Evolutionary conservation across 345 rosid species (phyloP).

Genomic region (Eucalyptus marginata): DNA sequence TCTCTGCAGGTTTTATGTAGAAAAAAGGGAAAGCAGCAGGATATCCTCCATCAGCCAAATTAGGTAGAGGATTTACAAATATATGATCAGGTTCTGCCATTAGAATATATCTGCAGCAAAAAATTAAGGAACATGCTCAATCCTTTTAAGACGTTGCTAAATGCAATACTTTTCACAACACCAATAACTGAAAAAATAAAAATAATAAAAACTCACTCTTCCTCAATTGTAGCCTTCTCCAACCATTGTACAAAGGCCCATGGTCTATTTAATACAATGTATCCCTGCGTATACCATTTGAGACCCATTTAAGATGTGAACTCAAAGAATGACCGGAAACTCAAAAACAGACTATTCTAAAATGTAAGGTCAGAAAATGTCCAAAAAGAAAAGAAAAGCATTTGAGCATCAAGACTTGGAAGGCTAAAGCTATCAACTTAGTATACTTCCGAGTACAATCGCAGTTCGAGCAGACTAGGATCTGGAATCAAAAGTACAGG

Average conservation of each 20-base stretch:
- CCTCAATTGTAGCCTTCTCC: conserved; percentile 78
- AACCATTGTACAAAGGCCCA: conserved; percentile 99
- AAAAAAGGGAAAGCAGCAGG: conserved; percentile 91
- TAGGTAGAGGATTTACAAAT: conserved; percentile 73
- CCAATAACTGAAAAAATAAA: background rate
- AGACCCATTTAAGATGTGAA: background rate
- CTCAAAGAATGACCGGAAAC: background rate
- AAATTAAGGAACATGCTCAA: background rate
- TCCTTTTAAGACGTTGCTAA: background rate
- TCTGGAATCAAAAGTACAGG: background rate
- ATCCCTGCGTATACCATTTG: conserved; percentile 44
- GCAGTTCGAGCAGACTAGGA: background rate
- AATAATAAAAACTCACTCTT: conserved; percentile 53
- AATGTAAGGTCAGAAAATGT: background rate
- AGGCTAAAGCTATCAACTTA: background rate
- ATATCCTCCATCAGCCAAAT: conserved; percentile 49
- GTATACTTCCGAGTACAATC: background rate
- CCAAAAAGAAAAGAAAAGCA: background rate
- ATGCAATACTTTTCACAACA: background rate
- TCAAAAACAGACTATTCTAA: background rate
- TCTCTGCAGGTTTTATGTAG: conserved; percentile 50
- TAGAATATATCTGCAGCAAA: conserved; percentile 54
- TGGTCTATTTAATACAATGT: conserved; percentile 91
- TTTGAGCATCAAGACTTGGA: background rate
- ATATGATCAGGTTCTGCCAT: conserved; percentile 98